These are phyloP conservation scores for Pseudogymnoascus sp. DNA, from an alignment of 2,329 filamentous ascomycete species.

Conservation along the genomic window DNA sequence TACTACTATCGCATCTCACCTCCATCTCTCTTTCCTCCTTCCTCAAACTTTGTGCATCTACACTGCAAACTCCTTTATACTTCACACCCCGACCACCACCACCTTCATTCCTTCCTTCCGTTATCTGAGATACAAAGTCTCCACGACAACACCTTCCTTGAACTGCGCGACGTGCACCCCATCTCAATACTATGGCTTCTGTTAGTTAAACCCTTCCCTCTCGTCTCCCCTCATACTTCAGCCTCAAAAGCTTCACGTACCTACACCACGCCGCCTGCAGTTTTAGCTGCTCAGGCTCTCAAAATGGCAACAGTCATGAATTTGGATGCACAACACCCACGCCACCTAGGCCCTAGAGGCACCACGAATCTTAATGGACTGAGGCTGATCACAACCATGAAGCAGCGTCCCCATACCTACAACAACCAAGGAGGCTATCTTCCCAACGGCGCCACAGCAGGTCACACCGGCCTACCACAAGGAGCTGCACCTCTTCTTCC, in stretches of 20 bases:
- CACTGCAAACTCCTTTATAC: not conserved
- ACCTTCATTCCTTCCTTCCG: not conserved
- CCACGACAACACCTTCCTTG: slow-evolving; percentile 11
- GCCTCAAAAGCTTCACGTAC: not conserved
- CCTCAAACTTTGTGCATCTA: slow-evolving; percentile 10
- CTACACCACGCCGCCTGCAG: not conserved
- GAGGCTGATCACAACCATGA: slow-evolving; percentile 12
- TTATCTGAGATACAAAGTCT: slow-evolving; percentile 7
- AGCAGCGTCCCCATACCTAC: slow-evolving; percentile 30
- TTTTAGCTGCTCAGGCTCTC: not conserved
- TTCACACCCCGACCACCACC: not conserved
- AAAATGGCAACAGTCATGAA: not conserved
- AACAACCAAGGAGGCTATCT: slow-evolving; percentile 38
- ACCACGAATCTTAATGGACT: slow-evolving; percentile 3
- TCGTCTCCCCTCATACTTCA: not conserved
- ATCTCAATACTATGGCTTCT: slow-evolving; percentile 22
- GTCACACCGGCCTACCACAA: slow-evolving; percentile 40
- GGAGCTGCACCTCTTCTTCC: slow-evolving; percentile 57
- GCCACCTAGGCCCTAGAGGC: not conserved
- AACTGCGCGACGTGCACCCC: slow-evolving; percentile 12
- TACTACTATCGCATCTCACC: slow-evolving; percentile 8
- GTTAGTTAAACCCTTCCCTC: slow-evolving; percentile 21
- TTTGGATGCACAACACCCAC: not conserved
- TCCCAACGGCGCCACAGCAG: slow-evolving; percentile 49
- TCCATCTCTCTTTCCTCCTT: slow-evolving; percentile 9